Conservation (phyloP, 306 rosid genomes). For the Lablab purpureus region DNA sequence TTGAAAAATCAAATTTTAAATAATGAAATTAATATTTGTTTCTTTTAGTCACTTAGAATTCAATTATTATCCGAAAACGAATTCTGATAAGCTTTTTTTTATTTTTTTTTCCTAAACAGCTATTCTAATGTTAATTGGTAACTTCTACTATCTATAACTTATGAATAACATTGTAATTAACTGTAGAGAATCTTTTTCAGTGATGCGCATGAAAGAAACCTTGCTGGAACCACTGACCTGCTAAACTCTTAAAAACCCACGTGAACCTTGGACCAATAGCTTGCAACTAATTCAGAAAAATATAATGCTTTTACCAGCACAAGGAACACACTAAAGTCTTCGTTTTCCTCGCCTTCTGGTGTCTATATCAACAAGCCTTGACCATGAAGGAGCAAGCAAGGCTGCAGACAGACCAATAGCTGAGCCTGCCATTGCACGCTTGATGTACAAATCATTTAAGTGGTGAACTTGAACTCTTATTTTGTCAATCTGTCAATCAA, state of each 20-base stretch:
- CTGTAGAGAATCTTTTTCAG: conserved; percentile 51
- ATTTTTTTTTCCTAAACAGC: too few relatives aligned
- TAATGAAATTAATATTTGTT: too few relatives aligned
- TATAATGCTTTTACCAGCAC: conserved; percentile 28
- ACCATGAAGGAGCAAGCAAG: conserved; percentile 57
- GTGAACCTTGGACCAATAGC: conserved; percentile 19
- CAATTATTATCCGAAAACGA: too few relatives aligned
- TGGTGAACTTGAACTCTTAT: conserved; percentile 63
- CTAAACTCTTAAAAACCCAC: conserved; percentile 36
- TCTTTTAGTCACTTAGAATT: too few relatives aligned
- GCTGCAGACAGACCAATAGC: conserved; percentile 75
- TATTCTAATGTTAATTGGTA: conserved; percentile 25
- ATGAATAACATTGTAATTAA: conserved; percentile 42
- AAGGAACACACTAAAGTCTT: conserved; percentile 62
- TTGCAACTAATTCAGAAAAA: conserved; percentile 42
- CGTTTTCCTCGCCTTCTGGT: conserved; percentile 72
- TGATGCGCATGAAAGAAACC: conserved; percentile 39
- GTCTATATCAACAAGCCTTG: conserved; percentile 83
- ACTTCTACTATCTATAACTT: conserved; percentile 33
- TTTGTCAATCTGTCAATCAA: conserved; percentile 70
- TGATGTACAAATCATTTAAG: conserved; percentile 60
- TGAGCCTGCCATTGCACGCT: conserved; percentile 65
- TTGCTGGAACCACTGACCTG: conserved; percentile 38
- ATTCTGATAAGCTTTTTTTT: too few relatives aligned
- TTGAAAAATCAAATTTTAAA: too few relatives aligned